phyloP scores from a whole-genome alignment of 306 rosid genomes.

The Quercus mongolica region DNA sequence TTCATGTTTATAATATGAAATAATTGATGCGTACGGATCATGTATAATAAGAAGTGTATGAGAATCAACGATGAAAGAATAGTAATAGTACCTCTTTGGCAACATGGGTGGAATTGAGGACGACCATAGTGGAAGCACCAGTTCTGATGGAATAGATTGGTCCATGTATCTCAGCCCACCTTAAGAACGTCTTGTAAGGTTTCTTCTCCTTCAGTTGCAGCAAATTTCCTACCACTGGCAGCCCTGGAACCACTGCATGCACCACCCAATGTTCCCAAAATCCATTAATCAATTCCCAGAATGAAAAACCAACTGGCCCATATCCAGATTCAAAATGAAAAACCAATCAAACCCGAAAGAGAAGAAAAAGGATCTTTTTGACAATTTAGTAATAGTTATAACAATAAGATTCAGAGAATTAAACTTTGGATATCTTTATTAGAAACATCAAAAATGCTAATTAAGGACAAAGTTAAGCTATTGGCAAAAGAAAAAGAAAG shows the following conservation, averaged over 20 bases:
- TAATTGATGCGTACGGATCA: too few species aligned
- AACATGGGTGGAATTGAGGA: conserved; percentile 64
- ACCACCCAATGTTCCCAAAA: background rate
- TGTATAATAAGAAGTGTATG: too few species aligned
- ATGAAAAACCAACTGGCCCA: background rate
- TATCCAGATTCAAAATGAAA: background rate
- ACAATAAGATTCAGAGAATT: too few species aligned
- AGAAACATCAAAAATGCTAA: too few species aligned
- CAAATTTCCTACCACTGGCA: conserved; percentile 80
- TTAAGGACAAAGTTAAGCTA: too few species aligned
- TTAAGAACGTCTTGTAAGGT: conserved; percentile 74
- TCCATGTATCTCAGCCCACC: conserved; percentile 66
- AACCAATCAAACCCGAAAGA: background rate
- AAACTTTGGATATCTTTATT: too few species aligned
- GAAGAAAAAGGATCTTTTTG: too few species aligned
- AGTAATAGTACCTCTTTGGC: conserved; percentile 64
- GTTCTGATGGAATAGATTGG: conserved; percentile 76
- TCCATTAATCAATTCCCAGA: background rate
- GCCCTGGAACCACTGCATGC: conserved; percentile 67
- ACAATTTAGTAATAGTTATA: too few species aligned
- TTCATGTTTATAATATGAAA: too few species aligned
- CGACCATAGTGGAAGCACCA: conserved; percentile 77
- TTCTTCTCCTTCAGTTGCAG: conserved; percentile 94
- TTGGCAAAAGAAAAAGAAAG: background rate
- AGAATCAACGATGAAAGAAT: too few species aligned